These are phyloP conservation scores for Tylopilus balloui DNA, from an alignment of 768 basidiomycete species.

Conservation along the genomic window DNA sequence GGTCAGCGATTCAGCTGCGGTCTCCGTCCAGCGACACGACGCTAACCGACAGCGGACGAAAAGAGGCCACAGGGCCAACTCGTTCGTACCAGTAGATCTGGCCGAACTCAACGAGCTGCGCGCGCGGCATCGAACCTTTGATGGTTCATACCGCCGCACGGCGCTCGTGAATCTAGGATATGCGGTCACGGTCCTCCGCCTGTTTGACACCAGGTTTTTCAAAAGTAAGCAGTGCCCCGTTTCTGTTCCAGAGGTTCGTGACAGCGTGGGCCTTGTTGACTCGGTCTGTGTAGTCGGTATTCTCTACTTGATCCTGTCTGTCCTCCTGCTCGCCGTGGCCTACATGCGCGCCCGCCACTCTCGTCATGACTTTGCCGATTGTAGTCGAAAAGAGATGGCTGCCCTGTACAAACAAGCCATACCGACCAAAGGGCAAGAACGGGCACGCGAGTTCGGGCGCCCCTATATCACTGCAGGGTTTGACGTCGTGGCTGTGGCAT, in stretches of 20 bases:
- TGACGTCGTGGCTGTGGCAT: constrained; percentile 53
- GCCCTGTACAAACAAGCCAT: constrained; percentile 36
- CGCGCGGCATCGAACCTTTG: constrained; percentile 77
- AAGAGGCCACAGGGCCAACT: constrained; percentile 42
- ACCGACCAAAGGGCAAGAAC: constrained; percentile 57
- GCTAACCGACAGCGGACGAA: not conserved
- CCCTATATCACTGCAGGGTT: constrained; percentile 82
- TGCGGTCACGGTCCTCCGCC: constrained; percentile 65
- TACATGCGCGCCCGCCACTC: constrained; percentile 62
- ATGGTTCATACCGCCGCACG: constrained; percentile 76
- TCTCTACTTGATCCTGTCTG: constrained; percentile 59
- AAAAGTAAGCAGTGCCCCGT: constrained; percentile 44
- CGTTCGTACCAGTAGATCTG: constrained; percentile 50
- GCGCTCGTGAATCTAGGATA: constrained; percentile 73
- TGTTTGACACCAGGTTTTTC: constrained; percentile 76
- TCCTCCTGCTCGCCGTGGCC: constrained; percentile 52
- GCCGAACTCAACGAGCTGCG: constrained; percentile 69
- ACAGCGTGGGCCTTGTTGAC: not conserved
- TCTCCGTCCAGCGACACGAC: not conserved
- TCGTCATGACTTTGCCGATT: constrained; percentile 74
- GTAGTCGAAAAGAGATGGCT: constrained; percentile 31
- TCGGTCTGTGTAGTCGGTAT: constrained; percentile 43
- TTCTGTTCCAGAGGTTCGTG: no score
- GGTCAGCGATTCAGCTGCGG: constrained; percentile 16
- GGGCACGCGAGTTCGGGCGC: constrained; percentile 62